Conservation (phyloP, 495 filamentous ascomycete species). For the Podospora pseudocomata region DNA sequence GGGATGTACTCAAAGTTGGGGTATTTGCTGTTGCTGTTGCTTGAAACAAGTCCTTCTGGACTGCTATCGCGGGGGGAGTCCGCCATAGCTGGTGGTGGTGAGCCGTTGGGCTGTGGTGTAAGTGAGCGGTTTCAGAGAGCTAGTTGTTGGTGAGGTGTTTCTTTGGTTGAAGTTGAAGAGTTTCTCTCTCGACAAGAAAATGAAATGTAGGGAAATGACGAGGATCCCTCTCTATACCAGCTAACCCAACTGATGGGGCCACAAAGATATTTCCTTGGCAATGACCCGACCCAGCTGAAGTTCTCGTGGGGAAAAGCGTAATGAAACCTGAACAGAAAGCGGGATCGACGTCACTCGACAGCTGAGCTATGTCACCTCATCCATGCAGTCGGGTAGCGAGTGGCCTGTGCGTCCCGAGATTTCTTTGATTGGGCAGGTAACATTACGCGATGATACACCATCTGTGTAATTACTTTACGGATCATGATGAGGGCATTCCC, state of each 20-base stretch:
- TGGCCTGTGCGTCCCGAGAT: background rate
- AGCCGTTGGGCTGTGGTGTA: background rate
- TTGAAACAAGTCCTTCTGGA: background rate
- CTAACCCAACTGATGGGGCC: background rate
- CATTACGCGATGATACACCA: background rate
- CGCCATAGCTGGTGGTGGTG: background rate
- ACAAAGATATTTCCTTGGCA: background rate
- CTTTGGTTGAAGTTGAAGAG: background rate
- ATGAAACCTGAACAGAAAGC: background rate
- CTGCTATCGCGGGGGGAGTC: slow-evolving; percentile 5
- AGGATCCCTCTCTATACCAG: background rate
- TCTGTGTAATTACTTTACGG: background rate
- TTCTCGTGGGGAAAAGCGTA: background rate
- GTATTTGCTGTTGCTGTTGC: background rate
- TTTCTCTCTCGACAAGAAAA: background rate
- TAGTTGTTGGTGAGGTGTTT: background rate
- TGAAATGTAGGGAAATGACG: background rate
- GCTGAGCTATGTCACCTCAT: slow-evolving; percentile 4
- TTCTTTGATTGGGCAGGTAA: background rate
- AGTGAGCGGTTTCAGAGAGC: background rate
- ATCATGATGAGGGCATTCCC: background rate
- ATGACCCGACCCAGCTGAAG: background rate
- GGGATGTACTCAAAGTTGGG: slow-evolving; percentile 26
- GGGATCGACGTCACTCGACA: background rate
- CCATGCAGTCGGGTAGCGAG: background rate